A percentile compares a stretch with the other conserved stretches of the same genome.
These are phyloP conservation scores for Iberis amara DNA, from an alignment of 441 rosid species.

Conservation along the genomic window DNA sequence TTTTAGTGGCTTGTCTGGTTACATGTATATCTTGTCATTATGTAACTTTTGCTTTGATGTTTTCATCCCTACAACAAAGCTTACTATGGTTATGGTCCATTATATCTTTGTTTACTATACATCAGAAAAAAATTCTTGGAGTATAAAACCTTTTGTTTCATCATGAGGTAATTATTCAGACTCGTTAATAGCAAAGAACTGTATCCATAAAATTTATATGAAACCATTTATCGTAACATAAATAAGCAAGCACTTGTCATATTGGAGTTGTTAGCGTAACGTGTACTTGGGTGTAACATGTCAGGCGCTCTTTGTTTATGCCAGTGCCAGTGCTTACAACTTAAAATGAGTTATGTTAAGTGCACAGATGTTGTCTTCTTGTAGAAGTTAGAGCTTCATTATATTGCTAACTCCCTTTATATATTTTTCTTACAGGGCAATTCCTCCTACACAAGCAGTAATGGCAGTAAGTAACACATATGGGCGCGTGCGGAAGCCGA, in stretches of 20 bases:
- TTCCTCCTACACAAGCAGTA: slow-evolving; percentile 95
- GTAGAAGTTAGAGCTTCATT: not conserved
- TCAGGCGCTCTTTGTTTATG: slow-evolving; percentile 13
- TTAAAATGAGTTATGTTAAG: slow-evolving; percentile 5
- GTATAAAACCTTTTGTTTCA: not conserved
- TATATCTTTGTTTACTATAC: not conserved
- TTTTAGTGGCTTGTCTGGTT: slow-evolving; percentile 11
- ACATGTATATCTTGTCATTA: slow-evolving; percentile 13
- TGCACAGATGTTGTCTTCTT: slow-evolving; percentile 12
- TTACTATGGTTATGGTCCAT: slow-evolving; percentile 10
- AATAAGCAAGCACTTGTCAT: slow-evolving; percentile 15
- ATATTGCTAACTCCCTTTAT: slow-evolving; percentile 12
- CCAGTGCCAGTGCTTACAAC: slow-evolving; percentile 15
- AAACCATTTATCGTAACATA: slow-evolving; percentile 16
- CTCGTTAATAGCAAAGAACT: slow-evolving; percentile 12
- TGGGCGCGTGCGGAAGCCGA: slow-evolving; percentile 96
- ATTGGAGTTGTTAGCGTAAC: slow-evolving; percentile 10
- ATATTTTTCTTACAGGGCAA: slow-evolving; percentile 54
- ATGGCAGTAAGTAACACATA: slow-evolving; percentile 89
- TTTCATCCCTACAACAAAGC: slow-evolving; percentile 11
- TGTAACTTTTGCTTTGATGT: slow-evolving; percentile 17
- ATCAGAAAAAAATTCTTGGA: not conserved
- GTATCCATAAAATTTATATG: slow-evolving; percentile 11
- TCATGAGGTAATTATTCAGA: slow-evolving; percentile 10
- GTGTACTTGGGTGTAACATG: slow-evolving; percentile 14